Conservation (phyloP, 495 filamentous ascomycete genomes). For the Articulospora tetracladia region DNA sequence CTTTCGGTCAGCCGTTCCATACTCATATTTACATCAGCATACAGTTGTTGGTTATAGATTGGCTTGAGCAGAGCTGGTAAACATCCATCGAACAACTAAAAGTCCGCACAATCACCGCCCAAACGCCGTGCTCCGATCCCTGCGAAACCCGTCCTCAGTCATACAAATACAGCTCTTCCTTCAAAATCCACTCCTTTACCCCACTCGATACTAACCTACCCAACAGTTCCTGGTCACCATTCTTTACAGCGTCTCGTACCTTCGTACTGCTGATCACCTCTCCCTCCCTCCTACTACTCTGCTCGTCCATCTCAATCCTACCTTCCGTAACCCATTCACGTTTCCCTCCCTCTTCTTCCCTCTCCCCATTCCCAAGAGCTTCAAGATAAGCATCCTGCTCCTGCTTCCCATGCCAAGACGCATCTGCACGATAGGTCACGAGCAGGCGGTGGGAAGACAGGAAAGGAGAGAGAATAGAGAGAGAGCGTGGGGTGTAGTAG, state of each 20-base stretch:
- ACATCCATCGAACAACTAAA: no score
- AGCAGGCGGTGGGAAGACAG: conserved; percentile 66
- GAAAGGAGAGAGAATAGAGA: conserved; percentile 60
- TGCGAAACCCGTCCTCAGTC: conserved; percentile 7
- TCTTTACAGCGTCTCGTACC: conserved; percentile 60
- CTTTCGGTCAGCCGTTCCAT: no score
- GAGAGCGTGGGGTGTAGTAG: conserved; percentile 66
- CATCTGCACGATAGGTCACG: conserved; percentile 67
- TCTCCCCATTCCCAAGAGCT: conserved; percentile 44
- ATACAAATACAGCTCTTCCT: conserved; percentile 44
- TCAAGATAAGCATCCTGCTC: conserved; percentile 59
- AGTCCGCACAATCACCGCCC: no score
- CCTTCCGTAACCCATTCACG: conserved; percentile 60
- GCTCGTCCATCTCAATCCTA: conserved; percentile 65
- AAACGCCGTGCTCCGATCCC: no score
- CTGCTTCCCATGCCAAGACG: conserved; percentile 56
- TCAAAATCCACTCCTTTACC: conserved; percentile 57
- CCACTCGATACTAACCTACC: conserved; percentile 56
- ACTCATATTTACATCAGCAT: no score
- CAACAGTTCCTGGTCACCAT: conserved; percentile 51
- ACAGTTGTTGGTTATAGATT: no score
- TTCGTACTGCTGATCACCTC: conserved; percentile 72
- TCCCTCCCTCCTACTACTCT: conserved; percentile 47
- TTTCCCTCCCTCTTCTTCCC: conserved; percentile 53
- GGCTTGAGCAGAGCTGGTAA: no score